Conservation (phyloP, 306 rosid species). For the Mimosa pudica region DNA sequence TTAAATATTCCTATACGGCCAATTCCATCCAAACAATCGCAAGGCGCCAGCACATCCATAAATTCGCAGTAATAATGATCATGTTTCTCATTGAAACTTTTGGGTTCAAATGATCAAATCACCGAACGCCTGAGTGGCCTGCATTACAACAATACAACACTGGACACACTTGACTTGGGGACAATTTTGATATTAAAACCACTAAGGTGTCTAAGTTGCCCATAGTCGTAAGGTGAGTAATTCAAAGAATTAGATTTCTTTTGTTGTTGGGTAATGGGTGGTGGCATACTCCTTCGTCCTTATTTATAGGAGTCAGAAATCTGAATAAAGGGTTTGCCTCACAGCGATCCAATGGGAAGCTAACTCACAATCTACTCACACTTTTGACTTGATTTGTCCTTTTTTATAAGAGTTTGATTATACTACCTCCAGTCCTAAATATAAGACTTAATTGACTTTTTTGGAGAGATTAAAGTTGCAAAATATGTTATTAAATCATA, state of each 20-base stretch:
- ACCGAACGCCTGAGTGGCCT: no score
- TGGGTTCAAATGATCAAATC: background rate
- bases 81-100: constrained; percentile 5
- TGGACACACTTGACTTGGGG: background rate
- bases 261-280: background rate
- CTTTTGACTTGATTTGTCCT: no score
- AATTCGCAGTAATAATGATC: background rate
- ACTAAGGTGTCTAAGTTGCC: background rate
- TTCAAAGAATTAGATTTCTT: background rate
- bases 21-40: constrained; percentile 16
- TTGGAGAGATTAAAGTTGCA: no score
- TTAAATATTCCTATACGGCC: background rate
- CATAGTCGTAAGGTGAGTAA: background rate
- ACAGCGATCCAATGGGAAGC: no score
- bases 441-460: no score
- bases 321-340: no score
- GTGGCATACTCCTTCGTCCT: background rate
- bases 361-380: no score
- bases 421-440: no score
- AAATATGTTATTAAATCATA: no score
- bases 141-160: background rate
- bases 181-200: background rate
- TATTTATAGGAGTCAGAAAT: no score
- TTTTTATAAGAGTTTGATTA: no score
- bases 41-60: constrained; percentile 14